Evolutionary conservation across 768 basidiomycete genomes (phyloP).

Genomic region (Lactarius akahatsu): DNA sequence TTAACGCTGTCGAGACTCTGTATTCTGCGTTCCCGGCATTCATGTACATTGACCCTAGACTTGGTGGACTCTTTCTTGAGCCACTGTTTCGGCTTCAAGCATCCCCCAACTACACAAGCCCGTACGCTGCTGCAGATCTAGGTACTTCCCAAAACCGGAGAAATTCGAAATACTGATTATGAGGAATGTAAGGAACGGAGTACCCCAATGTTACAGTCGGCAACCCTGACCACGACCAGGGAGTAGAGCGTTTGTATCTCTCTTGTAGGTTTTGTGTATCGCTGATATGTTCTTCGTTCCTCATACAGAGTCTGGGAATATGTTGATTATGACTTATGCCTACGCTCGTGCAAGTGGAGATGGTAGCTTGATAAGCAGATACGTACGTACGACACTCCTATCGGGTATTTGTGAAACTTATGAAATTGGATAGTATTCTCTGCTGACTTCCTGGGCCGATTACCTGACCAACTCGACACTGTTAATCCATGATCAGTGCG

Average conservation of each 20-base stretch:
- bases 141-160: slow-evolving; percentile 14
- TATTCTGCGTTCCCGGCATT: slow-evolving; percentile 51
- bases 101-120: slow-evolving; percentile 18
- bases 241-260: slow-evolving; percentile 19
- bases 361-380: slow-evolving; percentile 30
- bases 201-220: slow-evolving; percentile 13
- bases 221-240: neutral
- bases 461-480: no score
- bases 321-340: slow-evolving; percentile 38
- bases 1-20: slow-evolving; percentile 56
- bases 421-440: slow-evolving; percentile 24
- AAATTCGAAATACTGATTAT: neutral
- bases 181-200: neutral
- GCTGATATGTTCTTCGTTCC: neutral
- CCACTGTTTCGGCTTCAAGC: slow-evolving; percentile 31
- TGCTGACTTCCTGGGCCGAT: no score
- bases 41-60: slow-evolving; percentile 52
- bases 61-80: slow-evolving; percentile 38
- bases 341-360: slow-evolving; percentile 34
- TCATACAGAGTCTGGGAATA: slow-evolving; percentile 35
- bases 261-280: no score
- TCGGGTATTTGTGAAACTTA: no score
- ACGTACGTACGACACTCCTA: slow-evolving; percentile 17
- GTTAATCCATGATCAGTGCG: no score
- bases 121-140: slow-evolving; percentile 28